phyloP scores from a whole-genome alignment of 2,329 filamentous ascomycete species.

The Colletotrichum higginsianum region DNA sequence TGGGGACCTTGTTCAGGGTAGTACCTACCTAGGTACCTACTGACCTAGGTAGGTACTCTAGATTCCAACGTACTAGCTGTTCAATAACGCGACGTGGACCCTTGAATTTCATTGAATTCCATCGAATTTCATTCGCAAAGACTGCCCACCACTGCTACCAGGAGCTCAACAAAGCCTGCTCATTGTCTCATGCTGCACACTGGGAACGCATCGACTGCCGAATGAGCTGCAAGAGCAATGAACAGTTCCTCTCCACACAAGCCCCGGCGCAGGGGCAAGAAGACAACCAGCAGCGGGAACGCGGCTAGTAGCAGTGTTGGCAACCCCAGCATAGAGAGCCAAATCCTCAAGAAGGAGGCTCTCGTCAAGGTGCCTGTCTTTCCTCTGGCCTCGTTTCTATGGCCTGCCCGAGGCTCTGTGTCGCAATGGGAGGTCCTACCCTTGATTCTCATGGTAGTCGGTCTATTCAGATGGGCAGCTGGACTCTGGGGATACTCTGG shows the following conservation, averaged over 20 bases:
- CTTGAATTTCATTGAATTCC: conserved; percentile 25
- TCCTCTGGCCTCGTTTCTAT: conserved; percentile 93
- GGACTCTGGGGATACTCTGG: conserved; percentile 97
- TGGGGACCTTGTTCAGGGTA: conserved; percentile 34
- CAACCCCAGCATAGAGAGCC: conserved; percentile 18
- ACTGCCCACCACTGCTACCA: conserved; percentile 5
- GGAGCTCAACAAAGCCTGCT: conserved; percentile 23
- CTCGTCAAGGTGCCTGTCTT: conserved; percentile 79
- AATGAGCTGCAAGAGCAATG: conserved; percentile 57
- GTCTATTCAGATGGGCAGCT: conserved; percentile 92
- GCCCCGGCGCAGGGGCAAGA: conserved; percentile 71
- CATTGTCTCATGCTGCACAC: conserved; percentile 22
- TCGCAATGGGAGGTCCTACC: conserved; percentile 96
- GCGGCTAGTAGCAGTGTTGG: conserved; percentile 15
- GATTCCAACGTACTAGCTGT: conserved; percentile 6
- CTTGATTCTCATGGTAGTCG: conserved; percentile 88
- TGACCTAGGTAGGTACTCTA: not conserved
- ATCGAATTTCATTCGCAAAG: too few species aligned
- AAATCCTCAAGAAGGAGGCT: conserved; percentile 56
- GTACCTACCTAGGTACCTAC: not conserved
- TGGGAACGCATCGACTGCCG: conserved; percentile 32
- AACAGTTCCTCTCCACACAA: conserved; percentile 71
- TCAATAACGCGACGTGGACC: conserved; percentile 40
- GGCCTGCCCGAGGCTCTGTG: conserved; percentile 86
- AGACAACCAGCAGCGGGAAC: conserved; percentile 53